Base-by-base conservation (phyloP, 192 early-diverging fungal species). In the Backusella parvicylindrica region DNA sequence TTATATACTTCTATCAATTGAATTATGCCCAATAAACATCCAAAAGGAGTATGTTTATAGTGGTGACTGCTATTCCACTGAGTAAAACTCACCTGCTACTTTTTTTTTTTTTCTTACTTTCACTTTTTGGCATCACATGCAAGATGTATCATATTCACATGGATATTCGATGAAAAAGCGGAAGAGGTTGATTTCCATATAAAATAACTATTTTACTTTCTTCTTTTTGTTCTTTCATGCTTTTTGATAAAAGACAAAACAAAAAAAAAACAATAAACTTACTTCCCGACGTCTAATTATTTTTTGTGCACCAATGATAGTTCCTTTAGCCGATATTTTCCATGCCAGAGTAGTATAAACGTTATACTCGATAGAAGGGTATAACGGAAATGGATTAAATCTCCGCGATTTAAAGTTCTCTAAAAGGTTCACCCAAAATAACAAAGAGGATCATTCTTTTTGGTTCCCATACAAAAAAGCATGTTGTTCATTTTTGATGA, bases 11-110 rank as follows among this genome's bases (percentile, higher is more conserved):
- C 40, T 70, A 47, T 36, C 38, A 70, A 16, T 50, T 31, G 38
- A 41, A 30, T 70, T 70, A 23, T 23, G 37, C 66, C 64, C 64
- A 35, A 66, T 66, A 66, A 28, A 69, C 68, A 69, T 69, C 23
- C 68, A 47, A 70, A 41, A 70, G 26, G 41, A 47, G 40, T 40
- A 21, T 70, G 16, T 30, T 50, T 47, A 50, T 6, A 50, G 66
- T 11, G 7, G 75, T 76, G 75, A 76, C 75, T 56, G 40, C 47
- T 47, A 37, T 68, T 76, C 75, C 75, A 76, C 75, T 71, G 75
- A 71, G 75, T 76, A 60, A n/a, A 76, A 75, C 18, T 35, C 21
- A 68, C 33, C 40, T 43, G 28, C 53, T 64, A 41, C 64, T 74
- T 74, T 74, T 60, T 74, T 74, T 74, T 36, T 66, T 66, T 28